Base-by-base conservation (phyloP, 441 rosid genomes). In the Dalechampia spathulata region DNA sequence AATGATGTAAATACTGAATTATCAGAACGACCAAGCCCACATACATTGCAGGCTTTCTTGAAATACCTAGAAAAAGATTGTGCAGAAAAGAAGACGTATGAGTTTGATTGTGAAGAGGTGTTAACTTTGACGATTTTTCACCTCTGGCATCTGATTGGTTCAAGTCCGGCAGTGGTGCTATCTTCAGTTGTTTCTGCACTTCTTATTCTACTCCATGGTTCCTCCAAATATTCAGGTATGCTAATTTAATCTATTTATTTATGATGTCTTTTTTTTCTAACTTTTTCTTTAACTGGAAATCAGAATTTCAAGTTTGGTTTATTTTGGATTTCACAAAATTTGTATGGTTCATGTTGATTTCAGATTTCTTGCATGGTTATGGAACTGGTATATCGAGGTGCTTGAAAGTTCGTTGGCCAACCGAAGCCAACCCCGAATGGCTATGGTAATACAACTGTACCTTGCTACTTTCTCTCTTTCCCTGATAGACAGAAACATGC, bases 371-470 rank as follows among this genome's bases (percentile, higher is more conserved):
- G 49, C 55, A 49, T 42, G 52, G 3, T 30, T 57, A 60, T 23
- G 45, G 49, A 38, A 59, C 65, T 40, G 59, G 75, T 14, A 46
- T 56, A 55, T 69, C 81, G 12, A 49, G 77, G 22, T 73, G 76
- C 45, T 72, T 76, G 3, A 80, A 63, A 70, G 75, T 93, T 26
- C 57, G 73, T 44, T 66, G 72, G 53, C 95, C 97, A 10, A 55
- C 82, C 16, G 99, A 93, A 77, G 84, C 79, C 6, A 69, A 74
- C 70, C 82, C 90, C 25, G 62, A 66, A 51, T 89, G 97, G 99
- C 83, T 87, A 86, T 89, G 99, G 99, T 89, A 86, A 75, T 63
- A 6, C 13, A 49, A 53, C 34, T 8, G 15, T 38, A 10, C 16
- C 23, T 7, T 49, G 8, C 25, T 25, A 9, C 7, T 43, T 26